Base-by-base conservation (phyloP, 2,329 filamentous ascomycete genomes). In the Phyllosticta citriasiana region DNA sequence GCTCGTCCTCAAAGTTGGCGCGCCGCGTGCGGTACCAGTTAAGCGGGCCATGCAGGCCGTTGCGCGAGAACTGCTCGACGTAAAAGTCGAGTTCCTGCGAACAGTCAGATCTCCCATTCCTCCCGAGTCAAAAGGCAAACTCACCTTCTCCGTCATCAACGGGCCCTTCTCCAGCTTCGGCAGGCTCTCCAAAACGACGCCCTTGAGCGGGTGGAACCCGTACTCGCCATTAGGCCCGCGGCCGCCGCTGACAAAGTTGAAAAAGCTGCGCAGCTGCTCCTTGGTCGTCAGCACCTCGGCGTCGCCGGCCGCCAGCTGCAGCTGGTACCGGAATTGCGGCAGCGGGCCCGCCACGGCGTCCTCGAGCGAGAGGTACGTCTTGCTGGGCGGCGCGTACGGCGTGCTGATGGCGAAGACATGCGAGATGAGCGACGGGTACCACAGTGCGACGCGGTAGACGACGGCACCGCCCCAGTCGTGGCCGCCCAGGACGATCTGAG, bases 391-490 rank as follows among this genome's bases (percentile, higher is more conserved):
- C 3, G 69, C 68, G 72, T 87, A 96, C 0, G 92, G 89, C 27
- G 90, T 92, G 76, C 89, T 94, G 63, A 96, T 78, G 66, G 83
- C 84, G 77, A 96, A 93, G 63, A 96, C 79, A 67, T 86, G 86
- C 50, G 81, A 82, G 65, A 96, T 78, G 12, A 95, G 78, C 51
- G 85, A 76, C 0, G 89, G 90, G 68, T 91, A 70, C 81, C 85
- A 90, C 64, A 88, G 81, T 14, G 87, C 85, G 62, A 88, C 76
- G 60, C 91, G 84, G 80, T 89, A 95, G 59, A 88, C 86, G 27
- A 92, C 79, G 2, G 81, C 80, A 67, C 89, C 91, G 72, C 93
- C 93, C 84, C 93, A 97, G 75, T 97, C 93, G 76, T 97, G 93
- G 7, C 91, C 93, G 56, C 91, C 91, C 14, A 97, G 81, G 61